Evolutionary conservation across 495 filamentous ascomycete species (phyloP), one percentile per base, ranked within the genome.

Genomic region (Annulohypoxylon stygium): DNA sequence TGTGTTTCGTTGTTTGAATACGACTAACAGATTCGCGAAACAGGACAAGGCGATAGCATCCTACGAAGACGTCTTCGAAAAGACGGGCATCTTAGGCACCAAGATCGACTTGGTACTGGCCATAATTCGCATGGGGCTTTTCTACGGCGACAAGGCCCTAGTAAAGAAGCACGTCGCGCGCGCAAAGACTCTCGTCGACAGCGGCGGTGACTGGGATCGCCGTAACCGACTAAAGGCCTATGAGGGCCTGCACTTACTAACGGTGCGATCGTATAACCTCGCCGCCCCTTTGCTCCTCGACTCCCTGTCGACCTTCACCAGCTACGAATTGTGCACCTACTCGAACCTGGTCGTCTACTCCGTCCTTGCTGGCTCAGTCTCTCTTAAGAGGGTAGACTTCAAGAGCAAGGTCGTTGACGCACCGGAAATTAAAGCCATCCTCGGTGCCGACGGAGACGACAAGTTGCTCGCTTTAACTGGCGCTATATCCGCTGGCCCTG

Each of bases 401-500:
- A 99, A 99, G 85, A 92, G 92, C 64, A 98, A 98, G 83, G 96
- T 99, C 18, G 93, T 98, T 48, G 96, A 99, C 81, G 97, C 96
- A 11, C 95, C 96, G 3, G 96, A 99, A 82, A 98, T 98, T 85
- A 93, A 93, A 81, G 97, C 96, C 16, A 95, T 99, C 55, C 87
- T 99, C 8, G 96, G 97, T 63, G 77, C 77, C 43, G 90, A 94
- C 75, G 90, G 91, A 25, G 93, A 95, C 61, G 95, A 98, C 72
- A 93, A 93, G 75, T 82, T 97, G 37, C 87, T 93, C 45, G 94
- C 93, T 0, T 83, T 97, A 50, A 85, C 88, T 23, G 94, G 94
- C 4, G 89, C 90, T 50, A 81, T 92, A 25, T 93, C 93, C 3
- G 88, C 93, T 3, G 94, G 94, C 0, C 90, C 93, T 5, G 91